Base-by-base conservation (phyloP, 228 moss, liverwort and hornwort genomes). In the Sphagnum magellanicum region DNA sequence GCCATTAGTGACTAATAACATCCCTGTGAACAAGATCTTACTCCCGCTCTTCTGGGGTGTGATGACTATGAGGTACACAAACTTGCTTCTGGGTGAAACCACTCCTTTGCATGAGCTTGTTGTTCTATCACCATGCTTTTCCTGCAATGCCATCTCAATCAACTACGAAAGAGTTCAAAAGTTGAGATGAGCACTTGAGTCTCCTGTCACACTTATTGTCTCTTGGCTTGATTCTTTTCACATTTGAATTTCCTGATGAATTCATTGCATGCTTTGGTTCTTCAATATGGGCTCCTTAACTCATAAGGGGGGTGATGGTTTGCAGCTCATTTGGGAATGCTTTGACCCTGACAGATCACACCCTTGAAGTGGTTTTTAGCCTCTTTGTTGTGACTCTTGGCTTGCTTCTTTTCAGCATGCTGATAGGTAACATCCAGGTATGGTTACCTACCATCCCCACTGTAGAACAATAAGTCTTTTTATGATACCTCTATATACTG, bases 291-390 rank as follows among this genome's bases (percentile, higher is more conserved):
- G 32, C 32, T 32, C 32, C 32, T 32, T 32, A 32, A 32, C 32
- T 32, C 32, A 32, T 32, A 32, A 32, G 32, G 32, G 32, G 32
- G 32, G 55, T 55, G 4, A 66, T 2, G 17, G 52, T 67, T 49
- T 73, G 75, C 87, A 89, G 87, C 62, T 87, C 87, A 5, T 90
- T 90, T 73, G 89, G 89, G 32, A 90, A 90, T 71, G 82, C 87
- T 4, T 68, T 90, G 49, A 75, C 72, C 48, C 89, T 87, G 5
- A 87, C 74, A 76, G 83, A 90, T 72, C 81, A 82, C 52, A 65
- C 81, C 32, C 68, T 79, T 48, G 89, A 89, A 71, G 76, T 84
- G 46, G 66, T 66, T 5, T 90, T 90, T 60, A 68, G 81, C 52
- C 81, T 90, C 5, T 48, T 76, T 60, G 83, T 89, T 4, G 72